A percentile compares a stretch with the other conserved stretches of the same genome.
Conservation (phyloP, 192 early-diverging fungal genomes). For the Funneliformis mosseae region DNA sequence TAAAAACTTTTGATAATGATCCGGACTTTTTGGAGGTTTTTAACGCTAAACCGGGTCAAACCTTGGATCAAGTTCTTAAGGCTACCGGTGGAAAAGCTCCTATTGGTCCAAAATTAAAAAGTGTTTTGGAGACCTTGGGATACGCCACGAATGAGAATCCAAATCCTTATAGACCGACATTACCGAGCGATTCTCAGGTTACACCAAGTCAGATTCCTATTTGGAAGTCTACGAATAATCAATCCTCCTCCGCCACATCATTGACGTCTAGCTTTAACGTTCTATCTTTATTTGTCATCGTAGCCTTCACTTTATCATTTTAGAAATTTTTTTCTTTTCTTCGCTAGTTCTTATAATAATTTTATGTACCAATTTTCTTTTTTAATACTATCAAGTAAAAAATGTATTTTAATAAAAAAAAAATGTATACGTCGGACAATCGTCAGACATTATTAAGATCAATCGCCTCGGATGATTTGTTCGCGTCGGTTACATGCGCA, state of each 20-base stretch:
- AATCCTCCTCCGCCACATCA: neutral
- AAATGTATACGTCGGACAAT: too few relatives aligned
- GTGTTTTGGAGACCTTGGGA: constrained; percentile 33
- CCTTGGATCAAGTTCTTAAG: constrained; percentile 14
- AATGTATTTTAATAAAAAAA: too few relatives aligned
- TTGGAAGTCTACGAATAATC: neutral
- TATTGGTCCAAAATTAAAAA: constrained; percentile 40
- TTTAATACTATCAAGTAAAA: too few relatives aligned
- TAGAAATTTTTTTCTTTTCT: neutral
- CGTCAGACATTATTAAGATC: too few relatives aligned
- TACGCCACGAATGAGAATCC: constrained; percentile 1
- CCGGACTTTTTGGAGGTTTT: constrained; percentile 46
- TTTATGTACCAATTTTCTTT: too few relatives aligned
- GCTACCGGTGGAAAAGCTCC: neutral
- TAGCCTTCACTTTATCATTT: neutral
- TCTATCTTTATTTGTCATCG: neutral
- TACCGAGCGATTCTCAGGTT: neutral
- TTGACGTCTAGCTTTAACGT: neutral
- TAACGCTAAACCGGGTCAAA: constrained; percentile 35
- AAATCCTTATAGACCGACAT: neutral
- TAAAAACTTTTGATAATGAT: constrained; percentile 22
- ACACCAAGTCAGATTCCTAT: neutral
- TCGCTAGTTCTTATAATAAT: too few relatives aligned
- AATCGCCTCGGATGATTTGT: too few relatives aligned
- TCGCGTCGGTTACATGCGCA: too few relatives aligned